Evolutionary conservation across 352 stramenopile genomes (phyloP).

Genomic region (Pythium oligandrum): DNA sequence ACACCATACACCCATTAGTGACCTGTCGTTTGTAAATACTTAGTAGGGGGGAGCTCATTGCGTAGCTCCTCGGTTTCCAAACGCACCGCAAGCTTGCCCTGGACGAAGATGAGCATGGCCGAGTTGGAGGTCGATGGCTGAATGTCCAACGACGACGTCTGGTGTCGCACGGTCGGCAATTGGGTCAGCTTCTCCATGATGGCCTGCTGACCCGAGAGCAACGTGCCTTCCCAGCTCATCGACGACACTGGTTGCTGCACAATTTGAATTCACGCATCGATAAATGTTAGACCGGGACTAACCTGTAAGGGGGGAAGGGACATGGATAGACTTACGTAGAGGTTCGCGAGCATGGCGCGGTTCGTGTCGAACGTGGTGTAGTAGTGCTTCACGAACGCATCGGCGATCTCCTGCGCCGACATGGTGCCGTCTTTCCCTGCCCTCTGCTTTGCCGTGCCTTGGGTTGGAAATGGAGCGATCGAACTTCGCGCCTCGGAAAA

Average conservation of each 20-base stretch:
- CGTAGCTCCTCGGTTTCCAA: no score
- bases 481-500: no score
- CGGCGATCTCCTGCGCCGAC: conserved; percentile 81
- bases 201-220: conserved; percentile 63
- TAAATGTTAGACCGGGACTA: no score
- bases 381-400: conserved; percentile 86
- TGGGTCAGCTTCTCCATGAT: conserved; percentile 89
- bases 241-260: conserved; percentile 66
- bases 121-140: conserved; percentile 88
- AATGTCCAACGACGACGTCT: conserved; percentile 89
- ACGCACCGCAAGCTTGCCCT: conserved; percentile 78
- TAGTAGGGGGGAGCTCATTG: no score
- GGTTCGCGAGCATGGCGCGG: conserved; percentile 54
- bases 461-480: conserved; percentile 1
- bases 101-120: conserved; percentile 95
- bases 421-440: conserved; percentile 29
- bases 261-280: not conserved
- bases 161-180: conserved; percentile 68
- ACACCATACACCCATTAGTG: conserved; percentile 1
- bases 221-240: conserved; percentile 75
- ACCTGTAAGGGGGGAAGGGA: no score
- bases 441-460: conserved; percentile 1
- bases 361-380: conserved; percentile 86
- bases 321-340: conserved; percentile 60
- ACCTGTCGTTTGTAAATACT: not conserved